Conservation (phyloP, 306 rosid species). For the Cicer bijugum region DNA sequence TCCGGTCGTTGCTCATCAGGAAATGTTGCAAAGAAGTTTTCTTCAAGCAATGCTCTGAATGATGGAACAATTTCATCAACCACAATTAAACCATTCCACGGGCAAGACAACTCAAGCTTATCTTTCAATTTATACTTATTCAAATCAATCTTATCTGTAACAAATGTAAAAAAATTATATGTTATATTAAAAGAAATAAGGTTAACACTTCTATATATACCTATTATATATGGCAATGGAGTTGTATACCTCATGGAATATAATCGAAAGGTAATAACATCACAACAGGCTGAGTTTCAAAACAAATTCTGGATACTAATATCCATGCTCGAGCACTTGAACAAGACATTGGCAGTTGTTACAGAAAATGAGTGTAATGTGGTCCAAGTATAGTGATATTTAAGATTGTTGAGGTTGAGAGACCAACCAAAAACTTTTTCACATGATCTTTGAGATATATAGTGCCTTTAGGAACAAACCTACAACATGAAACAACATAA, state of each 20-base stretch:
- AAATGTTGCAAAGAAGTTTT: constrained; percentile 44
- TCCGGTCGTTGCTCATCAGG: constrained; percentile 47
- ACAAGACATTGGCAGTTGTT: constrained; percentile 49
- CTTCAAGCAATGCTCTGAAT: constrained; percentile 64
- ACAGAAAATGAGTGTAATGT: constrained; percentile 61
- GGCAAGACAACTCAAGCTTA: constrained; percentile 64
- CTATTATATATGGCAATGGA: not conserved
- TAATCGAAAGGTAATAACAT: constrained; percentile 53
- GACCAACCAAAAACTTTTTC: constrained; percentile 57
- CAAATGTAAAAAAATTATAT: constrained; percentile 29
- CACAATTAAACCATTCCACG: constrained; percentile 71
- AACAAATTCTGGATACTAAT: constrained; percentile 64
- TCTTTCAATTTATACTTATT: constrained; percentile 34
- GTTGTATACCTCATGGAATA: constrained; percentile 51
- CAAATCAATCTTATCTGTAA: constrained; percentile 48
- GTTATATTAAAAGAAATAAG: constrained; percentile 11
- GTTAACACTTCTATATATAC: not conserved
- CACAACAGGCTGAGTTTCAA: constrained; percentile 62
- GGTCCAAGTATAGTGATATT: constrained; percentile 69
- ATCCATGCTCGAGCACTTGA: constrained; percentile 68
- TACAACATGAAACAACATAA: constrained; percentile 44
- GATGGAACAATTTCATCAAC: constrained; percentile 77
- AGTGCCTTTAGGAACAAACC: constrained; percentile 64
- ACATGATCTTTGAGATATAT: constrained; percentile 65
- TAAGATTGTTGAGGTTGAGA: constrained; percentile 68